Percentiles rank a stretch among this genome's conserved stretches.
phyloP scores from a whole-genome alignment of 2,329 filamentous ascomycete species.

The Arthroderma sp. region DNA sequence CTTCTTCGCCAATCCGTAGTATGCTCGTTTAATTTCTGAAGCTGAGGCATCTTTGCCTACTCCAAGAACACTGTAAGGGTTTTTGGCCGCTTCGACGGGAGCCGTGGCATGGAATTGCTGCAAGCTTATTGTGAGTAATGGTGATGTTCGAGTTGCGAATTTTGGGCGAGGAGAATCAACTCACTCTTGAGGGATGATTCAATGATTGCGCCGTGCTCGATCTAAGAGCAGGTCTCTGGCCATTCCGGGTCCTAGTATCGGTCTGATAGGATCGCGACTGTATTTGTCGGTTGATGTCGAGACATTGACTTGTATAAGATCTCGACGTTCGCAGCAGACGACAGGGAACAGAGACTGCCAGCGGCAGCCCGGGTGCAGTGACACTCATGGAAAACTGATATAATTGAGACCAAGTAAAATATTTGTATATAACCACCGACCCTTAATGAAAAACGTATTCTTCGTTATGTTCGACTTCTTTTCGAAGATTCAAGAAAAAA shows the following conservation, averaged over 20 bases:
- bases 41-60: constrained; percentile 70
- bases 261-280: constrained; percentile 30
- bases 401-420: background rate
- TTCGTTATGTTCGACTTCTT: background rate
- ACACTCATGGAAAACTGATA: background rate
- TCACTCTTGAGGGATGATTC: constrained; percentile 24
- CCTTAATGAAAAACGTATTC: background rate
- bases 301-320: constrained; percentile 28
- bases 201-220: constrained; percentile 17
- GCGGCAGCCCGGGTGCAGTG: constrained; percentile 27
- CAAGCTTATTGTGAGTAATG: background rate
- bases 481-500: constrained; percentile 5
- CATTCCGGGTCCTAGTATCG: constrained; percentile 17
- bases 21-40: constrained; percentile 92
- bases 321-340: constrained; percentile 33
- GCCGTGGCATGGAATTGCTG: constrained; percentile 35
- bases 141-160: constrained; percentile 2
- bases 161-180: constrained; percentile 6
- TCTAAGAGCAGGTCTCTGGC: constrained; percentile 20
- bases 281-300: constrained; percentile 22
- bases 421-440: background rate
- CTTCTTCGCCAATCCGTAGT: constrained; percentile 95
- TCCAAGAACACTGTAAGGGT: constrained; percentile 80
- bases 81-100: constrained; percentile 61
- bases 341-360: constrained; percentile 32